phyloP scores from a whole-genome alignment of 495 filamentous ascomycete genomes.

The Aspergillus heteromorphus region DNA sequence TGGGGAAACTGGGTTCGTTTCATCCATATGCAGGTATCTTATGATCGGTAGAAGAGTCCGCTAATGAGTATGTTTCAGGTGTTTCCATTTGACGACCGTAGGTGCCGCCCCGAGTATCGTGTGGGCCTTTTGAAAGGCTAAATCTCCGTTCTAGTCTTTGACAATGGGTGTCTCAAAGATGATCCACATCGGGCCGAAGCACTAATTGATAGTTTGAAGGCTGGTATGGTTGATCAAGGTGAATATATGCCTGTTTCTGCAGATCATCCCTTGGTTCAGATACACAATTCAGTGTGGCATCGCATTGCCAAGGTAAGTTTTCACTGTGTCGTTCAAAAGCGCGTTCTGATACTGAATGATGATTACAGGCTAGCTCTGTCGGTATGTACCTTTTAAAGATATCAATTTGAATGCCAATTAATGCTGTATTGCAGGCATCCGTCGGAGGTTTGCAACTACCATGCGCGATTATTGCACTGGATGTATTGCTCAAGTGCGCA shows the following conservation, averaged over 20 bases:
- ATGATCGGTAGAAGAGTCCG: neutral
- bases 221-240: conserved; percentile 14
- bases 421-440: conserved; percentile 18
- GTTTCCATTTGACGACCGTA: conserved; percentile 25
- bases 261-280: conserved; percentile 10
- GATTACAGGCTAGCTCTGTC: conserved; percentile 7
- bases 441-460: conserved; percentile 18
- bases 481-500: conserved; percentile 19
- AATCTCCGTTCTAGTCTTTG: conserved; percentile 20
- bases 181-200: conserved; percentile 17
- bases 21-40: neutral
- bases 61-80: conserved; percentile 10
- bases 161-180: conserved; percentile 22
- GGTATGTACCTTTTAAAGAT: conserved; percentile 2
- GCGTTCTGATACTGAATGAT: neutral
- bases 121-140: neutral
- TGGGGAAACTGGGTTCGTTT: conserved; percentile 30
- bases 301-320: conserved; percentile 10
- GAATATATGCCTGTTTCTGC: neutral
- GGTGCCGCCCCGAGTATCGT: neutral
- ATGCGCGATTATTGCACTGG: conserved; percentile 27
- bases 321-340: neutral
- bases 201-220: conserved; percentile 18
- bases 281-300: conserved; percentile 19
- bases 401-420: no score